Percentiles rank a stretch among this genome's conserved stretches.
phyloP scores from a whole-genome alignment of 331 rosid species.

The Quercus phellos region DNA sequence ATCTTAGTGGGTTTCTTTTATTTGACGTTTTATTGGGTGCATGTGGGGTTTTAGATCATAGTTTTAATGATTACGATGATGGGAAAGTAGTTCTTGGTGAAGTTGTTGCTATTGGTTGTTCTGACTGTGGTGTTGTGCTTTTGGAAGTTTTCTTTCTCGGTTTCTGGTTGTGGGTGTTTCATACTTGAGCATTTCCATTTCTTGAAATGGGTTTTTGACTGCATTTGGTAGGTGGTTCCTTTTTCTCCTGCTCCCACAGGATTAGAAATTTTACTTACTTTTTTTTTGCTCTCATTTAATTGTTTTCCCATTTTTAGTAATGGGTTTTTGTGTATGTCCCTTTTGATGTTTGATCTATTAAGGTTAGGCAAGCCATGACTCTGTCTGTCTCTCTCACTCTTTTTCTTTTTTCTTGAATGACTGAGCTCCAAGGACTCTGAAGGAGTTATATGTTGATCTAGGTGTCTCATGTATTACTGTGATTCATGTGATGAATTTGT shows the following conservation, averaged over 20 bases:
- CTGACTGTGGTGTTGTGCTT: constrained; percentile 8
- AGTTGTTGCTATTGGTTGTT: constrained; percentile 6
- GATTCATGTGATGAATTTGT: not conserved
- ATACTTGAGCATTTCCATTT: not conserved
- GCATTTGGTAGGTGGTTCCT: not conserved
- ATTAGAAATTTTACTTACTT: not conserved
- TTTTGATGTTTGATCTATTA: not conserved
- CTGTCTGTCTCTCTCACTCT: not conserved
- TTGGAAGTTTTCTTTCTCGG: constrained; percentile 19
- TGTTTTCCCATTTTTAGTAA: not conserved
- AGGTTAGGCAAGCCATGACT: not conserved
- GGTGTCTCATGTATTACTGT: not conserved
- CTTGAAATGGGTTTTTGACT: not conserved
- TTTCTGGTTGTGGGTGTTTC: constrained; percentile 14
- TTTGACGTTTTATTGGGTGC: constrained; percentile 42
- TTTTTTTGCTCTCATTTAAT: not conserved
- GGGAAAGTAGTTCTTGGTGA: constrained; percentile 17
- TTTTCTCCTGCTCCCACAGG: not conserved
- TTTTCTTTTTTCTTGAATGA: not conserved
- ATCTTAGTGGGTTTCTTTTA: constrained; percentile 27
- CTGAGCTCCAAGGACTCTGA: not conserved
- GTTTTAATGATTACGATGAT: constrained; percentile 31
- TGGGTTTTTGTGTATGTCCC: not conserved
- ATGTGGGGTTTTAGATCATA: constrained; percentile 48
- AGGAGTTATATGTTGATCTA: not conserved